phyloP scores from a whole-genome alignment of 371 early-diverging fungal species.

The Mortierella sp. region DNA sequence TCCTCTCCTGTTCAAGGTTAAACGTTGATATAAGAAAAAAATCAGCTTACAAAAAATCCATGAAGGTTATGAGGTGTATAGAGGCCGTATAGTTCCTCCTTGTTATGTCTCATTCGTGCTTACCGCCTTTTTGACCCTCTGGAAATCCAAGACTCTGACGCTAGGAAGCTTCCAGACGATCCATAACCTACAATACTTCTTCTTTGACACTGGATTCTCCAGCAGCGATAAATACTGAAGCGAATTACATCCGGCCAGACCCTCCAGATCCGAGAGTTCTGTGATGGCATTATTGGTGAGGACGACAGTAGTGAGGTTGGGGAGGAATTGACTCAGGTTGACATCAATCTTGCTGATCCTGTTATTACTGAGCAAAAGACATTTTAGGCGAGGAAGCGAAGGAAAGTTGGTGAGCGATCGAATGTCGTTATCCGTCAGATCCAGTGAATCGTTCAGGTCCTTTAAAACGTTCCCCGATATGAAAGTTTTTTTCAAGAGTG shows the following conservation, averaged over 20 bases:
- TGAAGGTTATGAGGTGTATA: too few species aligned
- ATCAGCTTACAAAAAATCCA: too few species aligned
- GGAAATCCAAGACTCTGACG: conserved; percentile 90
- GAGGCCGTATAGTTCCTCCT: too few species aligned
- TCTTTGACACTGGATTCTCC: conserved; percentile 90
- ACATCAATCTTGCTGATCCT: conserved; percentile 83
- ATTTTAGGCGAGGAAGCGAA: conserved; percentile 79
- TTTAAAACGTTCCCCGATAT: too few species aligned
- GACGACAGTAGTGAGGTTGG: conserved; percentile 83
- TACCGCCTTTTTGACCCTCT: conserved; percentile 76
- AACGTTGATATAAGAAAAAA: background rate
- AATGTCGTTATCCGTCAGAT: conserved; percentile 94
- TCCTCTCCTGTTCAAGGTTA: conserved; percentile 69
- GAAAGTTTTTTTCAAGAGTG: too few species aligned
- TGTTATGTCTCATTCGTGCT: too few species aligned
- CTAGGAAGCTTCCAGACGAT: conserved; percentile 81
- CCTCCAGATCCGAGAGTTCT: conserved; percentile 88
- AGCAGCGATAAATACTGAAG: conserved; percentile 78
- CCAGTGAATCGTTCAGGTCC: conserved; percentile 93
- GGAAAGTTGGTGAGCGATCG: conserved; percentile 91
- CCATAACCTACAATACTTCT: conserved; percentile 84
- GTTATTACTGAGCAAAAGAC: conserved; percentile 86
- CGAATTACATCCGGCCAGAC: conserved; percentile 64
- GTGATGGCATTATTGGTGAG: conserved; percentile 86
- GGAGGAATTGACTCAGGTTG: conserved; percentile 71